These are phyloP conservation scores for Thinopyrum elongatum DNA, from an alignment of 176 grass and related monocot genomes.

Conservation along the genomic window DNA sequence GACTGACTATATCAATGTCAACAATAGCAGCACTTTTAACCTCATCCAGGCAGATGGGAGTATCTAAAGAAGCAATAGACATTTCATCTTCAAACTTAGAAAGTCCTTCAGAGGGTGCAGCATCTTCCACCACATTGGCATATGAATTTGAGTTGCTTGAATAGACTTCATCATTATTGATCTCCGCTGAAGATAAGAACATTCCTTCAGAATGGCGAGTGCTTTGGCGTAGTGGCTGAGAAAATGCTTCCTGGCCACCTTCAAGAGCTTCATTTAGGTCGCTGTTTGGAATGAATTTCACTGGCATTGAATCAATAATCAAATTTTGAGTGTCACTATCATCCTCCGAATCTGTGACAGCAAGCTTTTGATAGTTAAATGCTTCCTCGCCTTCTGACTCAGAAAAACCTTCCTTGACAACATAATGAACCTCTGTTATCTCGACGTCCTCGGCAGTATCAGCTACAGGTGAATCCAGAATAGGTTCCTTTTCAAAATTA, in stretches of 20 bases:
- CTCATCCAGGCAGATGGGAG: conserved; percentile 23
- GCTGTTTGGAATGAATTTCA: neutral
- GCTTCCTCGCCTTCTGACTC: conserved; percentile 8
- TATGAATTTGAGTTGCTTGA: neutral
- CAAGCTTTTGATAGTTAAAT: neutral
- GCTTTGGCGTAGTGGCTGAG: neutral
- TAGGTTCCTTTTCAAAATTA: neutral
- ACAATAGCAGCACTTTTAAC: conserved; percentile 1
- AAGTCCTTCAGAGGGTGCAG: neutral
- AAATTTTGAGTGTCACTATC: neutral
- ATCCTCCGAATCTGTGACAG: neutral
- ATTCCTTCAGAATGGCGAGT: neutral
- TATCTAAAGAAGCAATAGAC: neutral
- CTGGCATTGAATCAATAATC: neutral
- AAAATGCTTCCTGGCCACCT: conserved; percentile 13
- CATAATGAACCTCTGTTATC: neutral
- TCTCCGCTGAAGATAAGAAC: conserved; percentile 14
- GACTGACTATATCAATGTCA: neutral
- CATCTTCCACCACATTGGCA: conserved; percentile 1
- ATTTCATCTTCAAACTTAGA: conserved; percentile 19
- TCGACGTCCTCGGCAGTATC: neutral
- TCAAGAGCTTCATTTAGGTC: neutral
- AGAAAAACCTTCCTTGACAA: neutral
- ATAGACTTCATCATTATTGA: neutral
- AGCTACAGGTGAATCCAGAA: conserved; percentile 8